phyloP scores from a whole-genome alignment of 495 filamentous ascomycete species.

The Ramalina peruviana region DNA sequence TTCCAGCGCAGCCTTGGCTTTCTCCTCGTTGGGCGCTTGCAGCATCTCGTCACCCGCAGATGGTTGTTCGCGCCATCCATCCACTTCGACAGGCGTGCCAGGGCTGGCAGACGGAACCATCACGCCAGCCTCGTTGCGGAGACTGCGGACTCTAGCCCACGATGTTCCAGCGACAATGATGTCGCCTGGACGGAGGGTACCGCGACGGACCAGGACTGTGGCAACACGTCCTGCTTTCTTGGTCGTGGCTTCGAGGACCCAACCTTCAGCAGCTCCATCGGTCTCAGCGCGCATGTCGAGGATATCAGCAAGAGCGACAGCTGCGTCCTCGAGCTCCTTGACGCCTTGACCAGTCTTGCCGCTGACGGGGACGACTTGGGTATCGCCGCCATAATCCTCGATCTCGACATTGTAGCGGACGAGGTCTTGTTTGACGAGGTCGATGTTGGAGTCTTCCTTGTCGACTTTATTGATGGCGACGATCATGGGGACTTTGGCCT shows the following conservation, averaged over 20 bases:
- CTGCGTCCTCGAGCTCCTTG: conserved; percentile 80
- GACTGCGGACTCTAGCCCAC: conserved; percentile 67
- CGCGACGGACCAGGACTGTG: conserved; percentile 75
- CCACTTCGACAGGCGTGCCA: conserved; percentile 79
- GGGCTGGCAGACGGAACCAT: conserved; percentile 62
- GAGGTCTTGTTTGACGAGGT: conserved; percentile 79
- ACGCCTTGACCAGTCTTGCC: conserved; percentile 93
- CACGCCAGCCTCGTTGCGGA: conserved; percentile 74
- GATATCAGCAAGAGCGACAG: conserved; percentile 69
- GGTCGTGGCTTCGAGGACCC: conserved; percentile 86
- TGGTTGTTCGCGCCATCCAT: conserved; percentile 88
- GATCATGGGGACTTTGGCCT: conserved; percentile 87
- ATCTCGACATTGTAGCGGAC: conserved; percentile 75
- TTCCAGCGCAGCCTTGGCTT: conserved; percentile 66
- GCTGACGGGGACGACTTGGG: conserved; percentile 78
- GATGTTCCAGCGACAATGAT: conserved; percentile 76
- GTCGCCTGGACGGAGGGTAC: conserved; percentile 70
- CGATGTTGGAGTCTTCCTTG: conserved; percentile 62
- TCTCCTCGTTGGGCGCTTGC: conserved; percentile 63
- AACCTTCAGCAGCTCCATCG: conserved; percentile 72
- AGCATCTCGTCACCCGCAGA: conserved; percentile 79
- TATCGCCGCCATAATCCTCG: conserved; percentile 91
- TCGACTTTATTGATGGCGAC: conserved; percentile 98
- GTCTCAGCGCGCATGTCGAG: conserved; percentile 75
- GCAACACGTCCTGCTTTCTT: conserved; percentile 78